phyloP scores from a whole-genome alignment of 1,284 basidiomycete genomes.

The Pyrrhoderma lamaoense region DNA sequence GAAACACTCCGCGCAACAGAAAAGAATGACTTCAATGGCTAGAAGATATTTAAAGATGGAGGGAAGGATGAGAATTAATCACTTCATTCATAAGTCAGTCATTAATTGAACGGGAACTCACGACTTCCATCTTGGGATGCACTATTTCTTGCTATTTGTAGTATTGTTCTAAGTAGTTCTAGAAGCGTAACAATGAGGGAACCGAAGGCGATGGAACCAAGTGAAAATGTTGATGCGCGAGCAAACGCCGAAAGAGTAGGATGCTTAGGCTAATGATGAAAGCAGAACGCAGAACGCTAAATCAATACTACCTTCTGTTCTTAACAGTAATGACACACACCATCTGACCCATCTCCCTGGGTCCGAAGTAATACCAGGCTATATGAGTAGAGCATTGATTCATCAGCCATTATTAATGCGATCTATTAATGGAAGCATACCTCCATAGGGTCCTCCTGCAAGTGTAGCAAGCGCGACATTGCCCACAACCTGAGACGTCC shows the following conservation, averaged over 20 bases:
- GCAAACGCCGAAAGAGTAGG: conserved; percentile 68
- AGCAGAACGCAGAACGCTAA: conserved; percentile 2
- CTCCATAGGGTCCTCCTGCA: conserved; percentile 62
- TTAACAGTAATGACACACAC: conserved; percentile 28
- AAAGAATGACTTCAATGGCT: conserved; percentile 68
- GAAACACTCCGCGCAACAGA: conserved; percentile 78
- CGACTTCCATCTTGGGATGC: conserved; percentile 67
- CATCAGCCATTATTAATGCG: neutral
- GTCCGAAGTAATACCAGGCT: conserved; percentile 74
- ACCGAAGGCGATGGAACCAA: conserved; percentile 88
- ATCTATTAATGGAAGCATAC: conserved; percentile 26
- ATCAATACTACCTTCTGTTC: neutral
- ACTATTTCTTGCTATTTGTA: conserved; percentile 60
- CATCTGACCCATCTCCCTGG: conserved; percentile 53
- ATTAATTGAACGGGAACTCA: conserved; percentile 30
- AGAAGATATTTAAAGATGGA: neutral
- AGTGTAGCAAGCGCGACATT: conserved; percentile 78
- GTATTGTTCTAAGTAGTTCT: conserved; percentile 64
- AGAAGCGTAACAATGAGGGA: conserved; percentile 84
- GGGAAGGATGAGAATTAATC: too few species aligned
- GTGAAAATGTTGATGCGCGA: conserved; percentile 76
- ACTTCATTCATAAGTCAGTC: too few species aligned
- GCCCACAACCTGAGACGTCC: conserved; percentile 74
- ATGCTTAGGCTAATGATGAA: conserved; percentile 52
- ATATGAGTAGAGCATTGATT: neutral